Base-by-base conservation (phyloP, 176 grass and related monocot genomes). In the Hordeum vulgare region DNA sequence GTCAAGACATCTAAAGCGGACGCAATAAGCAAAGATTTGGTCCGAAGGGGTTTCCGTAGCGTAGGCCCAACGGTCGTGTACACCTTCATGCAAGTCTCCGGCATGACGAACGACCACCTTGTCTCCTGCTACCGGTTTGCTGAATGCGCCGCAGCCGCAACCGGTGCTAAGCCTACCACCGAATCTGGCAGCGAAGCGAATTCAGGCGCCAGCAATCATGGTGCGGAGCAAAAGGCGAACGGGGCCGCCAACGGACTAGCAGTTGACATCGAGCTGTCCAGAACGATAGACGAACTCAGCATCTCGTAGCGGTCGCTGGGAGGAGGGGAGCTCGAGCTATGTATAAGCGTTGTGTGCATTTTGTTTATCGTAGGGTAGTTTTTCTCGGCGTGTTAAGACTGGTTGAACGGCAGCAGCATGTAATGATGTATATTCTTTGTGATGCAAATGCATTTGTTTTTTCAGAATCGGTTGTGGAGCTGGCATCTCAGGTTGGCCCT, bases 21-120 rank as follows among this genome's bases (percentile, higher is more conserved):
- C 61, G 83, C 78, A 6, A 96, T 99, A 92, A 96, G 96, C 91
- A 99, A 99, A 90, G 96, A 99, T 64, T 25, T 99, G 83, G 87
- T 95, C 41, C 83, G 89, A 21, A 92, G 96, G 65, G 96, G 96
- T 61, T 92, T 99, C 80, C 89, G 96, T 1, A 90, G 96, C 10
- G 95, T 94, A 18, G 88, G 96, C 4, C 96, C 91, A 17, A 96
- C 96, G 63, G 93, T 99, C 2, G 70, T 99, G 40, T 99, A 99
- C 41, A 92, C 93, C 8, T 99, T 96, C 81, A 99, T 99, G 96
- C 96, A 99, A 83, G 93, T 83, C 61, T 86, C 89, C 2, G 96
- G 96, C 51, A 89, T 99, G 68, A 99, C 89, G 2, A 99, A 99
- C 20, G 96, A 99, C 81, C 96, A 99, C 85, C 89, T 99, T 6